A percentile compares a stretch with the other conserved stretches of the same genome.
phyloP scores from a whole-genome alignment of 192 early-diverging fungal genomes.

The Helicostylum pulchrum region DNA sequence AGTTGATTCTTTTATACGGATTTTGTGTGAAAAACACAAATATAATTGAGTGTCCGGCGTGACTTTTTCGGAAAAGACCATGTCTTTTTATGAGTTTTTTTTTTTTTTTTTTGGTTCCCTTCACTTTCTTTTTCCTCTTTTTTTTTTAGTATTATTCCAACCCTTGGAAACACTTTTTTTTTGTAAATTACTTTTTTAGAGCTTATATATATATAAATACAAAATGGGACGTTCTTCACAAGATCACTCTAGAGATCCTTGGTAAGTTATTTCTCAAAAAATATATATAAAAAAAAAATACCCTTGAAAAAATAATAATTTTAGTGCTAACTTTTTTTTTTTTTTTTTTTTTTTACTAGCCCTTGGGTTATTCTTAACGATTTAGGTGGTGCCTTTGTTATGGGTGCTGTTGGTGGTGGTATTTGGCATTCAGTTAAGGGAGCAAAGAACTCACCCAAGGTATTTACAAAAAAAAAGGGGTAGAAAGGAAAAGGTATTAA shows the following conservation, averaged over 20 bases:
- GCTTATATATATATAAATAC: background rate
- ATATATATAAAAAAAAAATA: background rate
- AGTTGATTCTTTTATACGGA: too few species aligned
- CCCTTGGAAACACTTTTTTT: background rate
- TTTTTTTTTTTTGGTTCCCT: background rate
- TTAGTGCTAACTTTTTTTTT: background rate
- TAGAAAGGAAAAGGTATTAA: too few species aligned
- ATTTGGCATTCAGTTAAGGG: conserved; percentile 98
- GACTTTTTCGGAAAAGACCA: background rate
- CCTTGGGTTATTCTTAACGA: conserved; percentile 87
- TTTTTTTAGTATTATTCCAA: background rate
- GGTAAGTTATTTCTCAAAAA: conserved; percentile 32
- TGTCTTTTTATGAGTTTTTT: background rate
- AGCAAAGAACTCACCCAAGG: conserved; percentile 94
- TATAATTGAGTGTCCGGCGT: background rate
- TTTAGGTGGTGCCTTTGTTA: conserved; percentile 84
- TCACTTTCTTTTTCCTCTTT: background rate
- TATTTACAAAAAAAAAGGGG: conserved; percentile 30
- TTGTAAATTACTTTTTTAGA: background rate
- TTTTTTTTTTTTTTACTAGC: conserved; percentile 33
- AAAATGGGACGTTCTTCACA: conserved; percentile 47
- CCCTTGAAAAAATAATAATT: background rate
- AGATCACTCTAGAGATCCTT: conserved; percentile 57
- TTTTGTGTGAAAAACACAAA: too few species aligned
- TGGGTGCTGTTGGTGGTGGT: conserved; percentile 95